A percentile compares a stretch with the other conserved stretches of the same genome.
Conservation (phyloP, 441 rosid species). For the Syzygium syzygioides region DNA sequence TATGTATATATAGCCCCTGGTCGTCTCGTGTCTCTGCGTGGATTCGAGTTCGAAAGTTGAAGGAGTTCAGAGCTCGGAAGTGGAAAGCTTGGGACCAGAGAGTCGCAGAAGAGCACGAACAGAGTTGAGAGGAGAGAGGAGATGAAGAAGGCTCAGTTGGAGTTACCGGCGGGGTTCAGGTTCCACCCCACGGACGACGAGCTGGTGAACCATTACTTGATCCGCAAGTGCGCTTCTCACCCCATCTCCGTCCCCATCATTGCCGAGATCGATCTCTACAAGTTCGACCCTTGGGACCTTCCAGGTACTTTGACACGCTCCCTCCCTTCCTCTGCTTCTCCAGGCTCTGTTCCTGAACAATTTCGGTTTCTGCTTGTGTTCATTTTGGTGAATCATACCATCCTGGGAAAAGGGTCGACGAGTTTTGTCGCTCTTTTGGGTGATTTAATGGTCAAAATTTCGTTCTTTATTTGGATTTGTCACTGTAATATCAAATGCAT, state of each 20-base stretch:
- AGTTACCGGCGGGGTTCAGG: neutral
- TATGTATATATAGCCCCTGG: neutral
- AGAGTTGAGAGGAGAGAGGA: neutral
- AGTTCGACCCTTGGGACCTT: slow-evolving; percentile 6
- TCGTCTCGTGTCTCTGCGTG: neutral
- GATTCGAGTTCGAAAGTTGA: neutral
- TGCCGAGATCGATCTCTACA: neutral
- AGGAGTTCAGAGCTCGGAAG: neutral
- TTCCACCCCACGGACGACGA: neutral
- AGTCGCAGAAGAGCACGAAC: neutral
- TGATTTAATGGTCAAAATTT: neutral
- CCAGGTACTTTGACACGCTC: neutral
- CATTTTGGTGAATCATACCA: neutral
- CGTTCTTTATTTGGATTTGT: neutral
- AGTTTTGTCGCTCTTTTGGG: neutral
- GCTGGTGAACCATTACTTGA: neutral
- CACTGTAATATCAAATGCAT: neutral
- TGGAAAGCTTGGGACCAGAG: neutral
- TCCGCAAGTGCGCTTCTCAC: neutral
- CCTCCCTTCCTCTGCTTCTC: neutral
- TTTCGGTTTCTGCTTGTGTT: neutral
- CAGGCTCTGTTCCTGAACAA: neutral
- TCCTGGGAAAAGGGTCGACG: neutral
- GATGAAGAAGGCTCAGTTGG: neutral
- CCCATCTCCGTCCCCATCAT: neutral